Evolutionary conservation across 768 basidiomycete species (phyloP), one percentile per base, ranked within the genome.

Genomic region (Xerocomus brunneocitrinus): DNA sequence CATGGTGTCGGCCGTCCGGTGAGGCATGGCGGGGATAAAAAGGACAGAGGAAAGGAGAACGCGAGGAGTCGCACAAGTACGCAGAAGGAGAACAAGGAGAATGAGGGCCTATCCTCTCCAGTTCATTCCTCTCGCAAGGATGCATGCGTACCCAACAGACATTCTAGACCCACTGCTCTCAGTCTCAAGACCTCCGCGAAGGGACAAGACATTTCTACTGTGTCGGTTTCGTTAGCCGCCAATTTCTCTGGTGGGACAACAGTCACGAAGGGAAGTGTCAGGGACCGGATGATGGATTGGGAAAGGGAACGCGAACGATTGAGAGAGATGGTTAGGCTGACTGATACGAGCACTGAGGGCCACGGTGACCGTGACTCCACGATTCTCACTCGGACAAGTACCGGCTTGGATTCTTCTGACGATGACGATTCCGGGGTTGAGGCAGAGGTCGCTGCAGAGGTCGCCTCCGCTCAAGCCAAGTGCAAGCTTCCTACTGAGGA

Each of bases 221-320:
- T 24, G 24, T 52, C 67, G 1, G 25, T 57, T 16, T 19, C 62
- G 6, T 34, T 64, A 32, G 47, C 42, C 8, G 50, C 56, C 32
- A 62, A 67, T 31, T 43, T 71, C 9, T 55, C 61, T 3, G 27
- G 55, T 22, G 45, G 47, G 7, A 57, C 62, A 8, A 57, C 53
- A 9, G 53, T 64, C 8, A 48, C 62, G 27, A 70, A 41, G 45
- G 69, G 66, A 25, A 71, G 71, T 16, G 76, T 76, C 16, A 78
- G 76, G 53, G 80, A 87, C 53, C 75, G 88, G 10, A 83, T 89
- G 58, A 75, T 75, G 58, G 87, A 89, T 59, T 90, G 88, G 87
- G 87, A 90, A 64, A 73, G 82, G 39, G 87, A 89, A 67, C 77
- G 79, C 34, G 77, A 83, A 67, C 73, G 85, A 54, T 67, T 89